These are phyloP conservation scores for Microsporum audouinii DNA, from an alignment of 2,329 filamentous ascomycete genomes.

Conservation along the genomic window DNA sequence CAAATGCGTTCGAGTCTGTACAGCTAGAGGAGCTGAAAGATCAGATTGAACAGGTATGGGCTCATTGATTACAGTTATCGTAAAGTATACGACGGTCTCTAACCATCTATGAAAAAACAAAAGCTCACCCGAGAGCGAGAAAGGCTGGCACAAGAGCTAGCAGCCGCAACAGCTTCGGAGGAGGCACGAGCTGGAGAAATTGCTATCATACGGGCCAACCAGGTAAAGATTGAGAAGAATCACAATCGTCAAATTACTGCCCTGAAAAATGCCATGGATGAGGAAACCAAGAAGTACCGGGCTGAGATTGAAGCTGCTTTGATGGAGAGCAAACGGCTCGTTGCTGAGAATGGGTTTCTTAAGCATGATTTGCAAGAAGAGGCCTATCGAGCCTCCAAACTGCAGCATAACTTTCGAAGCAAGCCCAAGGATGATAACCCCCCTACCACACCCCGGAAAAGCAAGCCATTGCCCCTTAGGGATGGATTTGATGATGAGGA, in stretches of 20 bases:
- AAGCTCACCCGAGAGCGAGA: slow-evolving; percentile 33
- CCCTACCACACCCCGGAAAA: slow-evolving; percentile 42
- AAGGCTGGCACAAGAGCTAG: slow-evolving; percentile 29
- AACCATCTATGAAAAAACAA: neutral
- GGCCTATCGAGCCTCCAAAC: slow-evolving; percentile 36
- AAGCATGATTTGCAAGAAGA: slow-evolving; percentile 50
- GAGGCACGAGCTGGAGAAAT: slow-evolving; percentile 49
- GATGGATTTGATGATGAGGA: slow-evolving; percentile 56
- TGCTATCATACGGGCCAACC: slow-evolving; percentile 49
- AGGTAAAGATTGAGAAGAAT: slow-evolving; percentile 41
- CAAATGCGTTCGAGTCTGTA: neutral
- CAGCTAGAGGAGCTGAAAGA: slow-evolving; percentile 13
- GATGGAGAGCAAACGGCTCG: slow-evolving; percentile 45
- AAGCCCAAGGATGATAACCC: slow-evolving; percentile 24
- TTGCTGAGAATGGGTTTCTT: slow-evolving; percentile 49
- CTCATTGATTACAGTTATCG: neutral
- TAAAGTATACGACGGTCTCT: neutral
- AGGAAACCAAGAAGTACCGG: slow-evolving; percentile 43
- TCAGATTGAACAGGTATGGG: slow-evolving; percentile 13
- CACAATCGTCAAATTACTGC: slow-evolving; percentile 43
- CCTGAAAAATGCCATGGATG: slow-evolving; percentile 43
- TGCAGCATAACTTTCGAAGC: slow-evolving; percentile 27
- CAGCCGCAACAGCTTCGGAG: slow-evolving; percentile 31
- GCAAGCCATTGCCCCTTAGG: slow-evolving; percentile 38
- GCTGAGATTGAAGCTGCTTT: slow-evolving; percentile 44